A percentile compares a stretch with the other conserved stretches of the same genome.
These are phyloP conservation scores for Torulaspora gathmanii DNA, from an alignment of 805 yeast genomes.

Conservation along the genomic window DNA sequence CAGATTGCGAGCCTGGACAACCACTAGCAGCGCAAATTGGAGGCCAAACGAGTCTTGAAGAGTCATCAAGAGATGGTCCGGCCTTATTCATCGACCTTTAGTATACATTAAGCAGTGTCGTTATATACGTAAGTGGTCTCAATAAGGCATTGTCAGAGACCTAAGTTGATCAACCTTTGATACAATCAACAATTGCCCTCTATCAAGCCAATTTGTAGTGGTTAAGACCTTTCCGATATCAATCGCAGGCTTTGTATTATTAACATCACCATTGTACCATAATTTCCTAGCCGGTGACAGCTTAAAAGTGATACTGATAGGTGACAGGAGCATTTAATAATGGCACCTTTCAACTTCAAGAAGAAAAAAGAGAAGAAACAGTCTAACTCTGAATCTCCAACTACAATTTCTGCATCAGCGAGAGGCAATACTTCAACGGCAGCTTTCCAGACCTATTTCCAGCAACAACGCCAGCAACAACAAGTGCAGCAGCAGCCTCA, in stretches of 20 bases:
- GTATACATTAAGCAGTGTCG: not conserved
- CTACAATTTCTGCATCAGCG: conserved; percentile 19
- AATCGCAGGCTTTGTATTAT: conserved; percentile 2
- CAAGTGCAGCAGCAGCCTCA: conserved; percentile 14
- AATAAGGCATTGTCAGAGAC: not conserved
- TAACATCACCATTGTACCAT: conserved; percentile 2
- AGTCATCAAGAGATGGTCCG: not conserved
- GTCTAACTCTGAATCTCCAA: conserved; percentile 11
- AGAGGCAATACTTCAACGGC: conserved; percentile 20
- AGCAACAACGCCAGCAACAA: conserved; percentile 17
- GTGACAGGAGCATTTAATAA: conserved; percentile 15
- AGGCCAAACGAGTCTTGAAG: not conserved
- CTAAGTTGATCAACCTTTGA: not conserved
- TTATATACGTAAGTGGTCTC: not conserved
- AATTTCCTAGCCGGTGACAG: not conserved
- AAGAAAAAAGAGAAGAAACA: conserved; percentile 37
- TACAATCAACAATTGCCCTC: not conserved
- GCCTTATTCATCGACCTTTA: not conserved
- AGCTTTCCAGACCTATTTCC: conserved; percentile 12
- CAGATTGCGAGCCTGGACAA: not conserved
- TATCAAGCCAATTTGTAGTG: not conserved
- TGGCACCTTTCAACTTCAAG: conserved; percentile 59
- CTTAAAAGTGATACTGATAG: not conserved
- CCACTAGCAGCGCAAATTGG: not conserved
- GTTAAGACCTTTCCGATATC: not conserved